Evolutionary conservation across 2,329 filamentous ascomycete species (phyloP), one percentile per base, ranked within the genome.

Genomic region (Pseudocercospora macadamiae): DNA sequence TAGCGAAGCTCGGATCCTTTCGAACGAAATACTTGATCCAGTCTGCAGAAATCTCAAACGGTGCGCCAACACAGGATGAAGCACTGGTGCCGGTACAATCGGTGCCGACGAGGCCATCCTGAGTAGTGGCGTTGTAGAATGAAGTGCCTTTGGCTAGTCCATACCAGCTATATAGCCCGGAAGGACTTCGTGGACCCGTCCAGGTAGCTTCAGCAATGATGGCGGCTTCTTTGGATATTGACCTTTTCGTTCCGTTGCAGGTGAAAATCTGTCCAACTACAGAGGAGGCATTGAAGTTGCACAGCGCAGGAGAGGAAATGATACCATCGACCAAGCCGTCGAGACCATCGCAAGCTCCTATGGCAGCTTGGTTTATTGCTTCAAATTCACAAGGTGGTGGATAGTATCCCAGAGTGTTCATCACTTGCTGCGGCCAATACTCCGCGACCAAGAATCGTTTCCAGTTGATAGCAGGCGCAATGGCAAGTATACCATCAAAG

Each of bases 181-280:
- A 59, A 51, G 34, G 66, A 67, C 32, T 65, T 4, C 30, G 49
- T 36, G 36, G 64, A 5, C 76, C 76, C 1, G 44, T 55, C 74
- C 75, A 77, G 2, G 68, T 63, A 6, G 65, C 65, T 14, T 72
- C 59, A 1, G 66, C 69, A 26, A 76, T 66, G 1, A 55, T 60
- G 1, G 74, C 71, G 7, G 68, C 70, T 34, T 64, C 61, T 4
- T 58, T 25, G 1, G 67, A 67, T 53, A 76, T 66, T 0, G 36
- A 64, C 0, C 54, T 54, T 4, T 61, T 57, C 1, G 55, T 51
- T 6, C 64, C 68, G 6, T 62, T 57, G 36, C 58, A 61, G 12
- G 55, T 34, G 51, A 80, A 80, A 0, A 76, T 74, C 26, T 68
- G 70, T 30, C 66, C 66, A 54, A 82, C 80, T 48, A 74, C 14